Conservation (phyloP, 1,139 yeast genomes). For the Pneumocystis sp. region DNA sequence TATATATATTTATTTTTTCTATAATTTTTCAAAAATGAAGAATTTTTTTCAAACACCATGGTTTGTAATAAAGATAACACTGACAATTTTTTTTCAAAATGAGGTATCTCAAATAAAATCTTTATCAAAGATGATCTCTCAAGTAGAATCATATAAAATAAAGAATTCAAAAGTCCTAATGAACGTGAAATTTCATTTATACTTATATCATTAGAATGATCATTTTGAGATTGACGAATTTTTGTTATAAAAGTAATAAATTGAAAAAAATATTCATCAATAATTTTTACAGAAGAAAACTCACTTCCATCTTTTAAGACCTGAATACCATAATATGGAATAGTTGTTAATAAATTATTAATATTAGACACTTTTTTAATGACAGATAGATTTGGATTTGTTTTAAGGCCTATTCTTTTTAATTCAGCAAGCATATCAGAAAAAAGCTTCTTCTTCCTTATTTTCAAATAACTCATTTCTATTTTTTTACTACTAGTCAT, state of each 20-base stretch:
- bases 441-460: constrained; percentile 62
- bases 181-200: constrained; percentile 60
- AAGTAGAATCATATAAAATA: constrained; percentile 32
- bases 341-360: constrained; percentile 43
- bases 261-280: constrained; percentile 51
- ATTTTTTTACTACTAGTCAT: constrained; percentile 65
- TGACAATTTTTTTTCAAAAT: not conserved
- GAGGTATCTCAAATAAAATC: constrained; percentile 4
- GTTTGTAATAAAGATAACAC: constrained; percentile 35
- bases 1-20: constrained; percentile 20
- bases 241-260: constrained; percentile 69
- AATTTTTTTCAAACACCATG: constrained; percentile 38
- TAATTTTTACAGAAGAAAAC: constrained; percentile 4
- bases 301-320: constrained; percentile 24
- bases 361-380: constrained; percentile 47
- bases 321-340: constrained; percentile 32
- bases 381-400: constrained; percentile 50
- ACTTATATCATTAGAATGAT: constrained; percentile 60
- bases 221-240: constrained; percentile 46
- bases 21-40: constrained; percentile 25
- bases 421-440: constrained; percentile 66
- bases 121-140: constrained; percentile 27
- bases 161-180: constrained; percentile 63
- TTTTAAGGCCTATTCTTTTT: constrained; percentile 58
- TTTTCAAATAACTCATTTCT: constrained; percentile 52